Evolutionary conservation across 1,139 yeast species (phyloP).

Genomic region (Yamadazyma conglobata): DNA sequence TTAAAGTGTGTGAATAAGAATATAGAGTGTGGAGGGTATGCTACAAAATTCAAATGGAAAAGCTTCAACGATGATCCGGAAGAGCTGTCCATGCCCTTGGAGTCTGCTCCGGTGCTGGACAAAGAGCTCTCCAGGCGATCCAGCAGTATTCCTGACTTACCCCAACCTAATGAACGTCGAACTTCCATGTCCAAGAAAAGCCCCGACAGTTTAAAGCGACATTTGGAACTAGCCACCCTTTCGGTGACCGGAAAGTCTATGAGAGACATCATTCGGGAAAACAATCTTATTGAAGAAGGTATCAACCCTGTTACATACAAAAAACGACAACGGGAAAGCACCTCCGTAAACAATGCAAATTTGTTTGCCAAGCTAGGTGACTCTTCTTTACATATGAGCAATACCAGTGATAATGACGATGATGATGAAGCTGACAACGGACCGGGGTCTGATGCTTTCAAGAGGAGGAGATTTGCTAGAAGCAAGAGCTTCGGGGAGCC

Average conservation of each 20-base stretch:
- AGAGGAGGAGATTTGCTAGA: constrained; percentile 11
- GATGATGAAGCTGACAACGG: constrained; percentile 4
- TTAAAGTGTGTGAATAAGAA: constrained; percentile 29
- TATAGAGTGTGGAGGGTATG: constrained; percentile 48
- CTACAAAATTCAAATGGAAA: constrained; percentile 62
- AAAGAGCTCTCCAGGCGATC: too few species aligned
- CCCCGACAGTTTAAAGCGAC: constrained; percentile 29
- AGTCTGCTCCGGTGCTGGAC: too few species aligned
- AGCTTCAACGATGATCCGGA: constrained; percentile 33
- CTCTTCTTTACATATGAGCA: constrained; percentile 13
- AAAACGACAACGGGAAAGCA: constrained; percentile 7
- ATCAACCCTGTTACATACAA: constrained; percentile 36
- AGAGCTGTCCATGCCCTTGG: too few species aligned
- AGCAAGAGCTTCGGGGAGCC: constrained; percentile 14
- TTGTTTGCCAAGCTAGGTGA: constrained; percentile 16
- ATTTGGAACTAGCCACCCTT: constrained; percentile 51
- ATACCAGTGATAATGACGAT: not conserved
- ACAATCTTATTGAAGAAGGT: constrained; percentile 47
- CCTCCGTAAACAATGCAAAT: constrained; percentile 13
- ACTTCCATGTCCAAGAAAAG: constrained; percentile 3
- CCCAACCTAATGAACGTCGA: too few species aligned
- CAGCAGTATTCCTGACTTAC: too few species aligned
- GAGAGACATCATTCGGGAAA: constrained; percentile 46
- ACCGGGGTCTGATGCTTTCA: too few species aligned
- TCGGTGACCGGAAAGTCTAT: constrained; percentile 53